Evolutionary conservation across 306 rosid species (phyloP), one percentile per base, ranked within the genome.

Genomic region (Acacia confusa): DNA sequence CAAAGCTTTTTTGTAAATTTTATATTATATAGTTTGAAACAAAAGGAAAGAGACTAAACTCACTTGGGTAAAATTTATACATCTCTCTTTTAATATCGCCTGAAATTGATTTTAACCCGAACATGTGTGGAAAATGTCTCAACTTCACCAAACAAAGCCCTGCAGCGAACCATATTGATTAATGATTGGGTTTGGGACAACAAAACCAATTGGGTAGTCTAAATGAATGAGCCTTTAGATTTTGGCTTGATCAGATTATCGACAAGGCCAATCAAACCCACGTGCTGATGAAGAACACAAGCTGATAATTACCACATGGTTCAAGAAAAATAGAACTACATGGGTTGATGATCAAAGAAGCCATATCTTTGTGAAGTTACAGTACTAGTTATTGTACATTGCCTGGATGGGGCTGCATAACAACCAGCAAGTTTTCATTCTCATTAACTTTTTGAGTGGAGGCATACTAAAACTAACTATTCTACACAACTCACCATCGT

Each of bases 381-480:
- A 92, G 82, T 87, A 84, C 83, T 82, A 84, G 92, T 88, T 87
- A 87, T 86, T 84, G 90, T 87, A 92, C 97, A 94, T 78, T 80
- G 92, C 87, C 84, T 87, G 87, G 90, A 89, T 82, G 44, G 90
- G 85, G 81, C 88, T 79, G 85, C 87, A 83, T 84, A 87, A 81
- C 84, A 79, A 88, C 90, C 89, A 89, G 76, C 87, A 93, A 88
- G 84, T 83, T 84, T 90, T 83, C 89, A 82, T 84, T 83, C 90
- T 82, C 88, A 84, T 82, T 80, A 85, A 85, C 66, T 87, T 74
- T 85, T 83, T 83, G 79, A 87, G 85, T 83, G 88, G 81, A 77
- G 89, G 84, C 88, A 82, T 79, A 78, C 92, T 89, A 91, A 92
- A 94, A 91, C 96, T 87, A 88, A 80, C 97, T 92, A 88, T 79